Evolutionary conservation across 441 rosid genomes (phyloP), one percentile per base, ranked within the genome.

Genomic region (Gossypium lobatum): DNA sequence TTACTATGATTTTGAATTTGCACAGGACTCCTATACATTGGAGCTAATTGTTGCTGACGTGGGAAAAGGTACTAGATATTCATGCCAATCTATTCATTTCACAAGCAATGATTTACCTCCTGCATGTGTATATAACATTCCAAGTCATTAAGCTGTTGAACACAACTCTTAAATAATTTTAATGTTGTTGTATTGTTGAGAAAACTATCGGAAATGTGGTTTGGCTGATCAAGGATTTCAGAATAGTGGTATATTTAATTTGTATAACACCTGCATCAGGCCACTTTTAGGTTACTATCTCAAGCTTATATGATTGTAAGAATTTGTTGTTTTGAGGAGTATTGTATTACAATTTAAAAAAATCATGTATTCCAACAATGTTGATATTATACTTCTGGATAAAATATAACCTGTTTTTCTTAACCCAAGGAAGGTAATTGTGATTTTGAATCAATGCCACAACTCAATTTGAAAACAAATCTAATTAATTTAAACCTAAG

Each of bases 11-110:
- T 20, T 71, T 62, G 72, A 60, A 64, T 65, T 73, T 79, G 69
- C 70, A 45, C 97, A 96, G 99, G 94, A 88, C 52, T 77, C 82
- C 76, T 89, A 74, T 78, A 52, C 54, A 66, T 64, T 96, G 85
- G 97, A 96, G 83, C 78, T 96, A 75, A 74, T 82, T 21, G 90
- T 92, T 81, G 82, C 90, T 66, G 91, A 92, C 70, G 76, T 91
- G 21, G 97, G 92, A 73, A 92, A 82, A 80, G 97, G 99, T 96
- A 82, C 57, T 53, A 31, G 61, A 57, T 59, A 16, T 50, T 20
- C 45, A 37, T 31, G 37, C 48, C n/a, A 31, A 25, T 77, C 64
- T 77, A 16, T 73, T 70, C 64, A 57, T 67, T 23, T 1, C 67
- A 10, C 23, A 71, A n/a, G 21, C 23, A 34, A 75, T 42, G 28